Evolutionary conservation across 2,329 filamentous ascomycete genomes (phyloP), one percentile per base, ranked within the genome.

Genomic region (Sphaerulina musiva): DNA sequence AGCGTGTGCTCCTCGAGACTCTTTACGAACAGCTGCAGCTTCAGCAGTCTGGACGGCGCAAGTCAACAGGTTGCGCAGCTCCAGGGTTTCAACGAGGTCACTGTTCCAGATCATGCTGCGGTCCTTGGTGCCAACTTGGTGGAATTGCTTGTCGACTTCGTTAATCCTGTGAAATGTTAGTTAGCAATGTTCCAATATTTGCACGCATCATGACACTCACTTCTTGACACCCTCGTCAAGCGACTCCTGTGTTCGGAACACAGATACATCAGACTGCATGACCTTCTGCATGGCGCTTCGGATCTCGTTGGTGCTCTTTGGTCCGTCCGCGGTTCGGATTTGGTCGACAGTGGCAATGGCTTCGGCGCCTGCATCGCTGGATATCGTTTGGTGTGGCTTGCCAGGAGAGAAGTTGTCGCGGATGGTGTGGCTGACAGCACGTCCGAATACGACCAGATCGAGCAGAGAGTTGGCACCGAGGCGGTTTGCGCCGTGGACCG

Each of bases 101-200:
- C 88, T 90, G 84, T 97, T 97, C 92, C 92, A 97, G 79, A 97
- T 97, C 92, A 97, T 96, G 81, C 89, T 95, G 74, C 93, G 87
- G 75, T 97, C 92, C 83, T 95, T 95, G 77, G 89, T 96, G 69
- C 89, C 89, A 65, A 97, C 86, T 69, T 96, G 80, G 66, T 79
- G 75, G 76, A 87, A 97, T 67, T 78, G 80, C 66, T 81, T 74
- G 72, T 97, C 92, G 65, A 97, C 89, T 64, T 89, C 84, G 62
- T 76, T 83, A 73, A 97, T 93, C 79, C 66, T 69, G 43, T 3
- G 44, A 32, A 17, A 40, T 46, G 55, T 66, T 62, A 65, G 55
- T 66, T 62, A 66, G 60, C 46, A 14, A 38, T n/a, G 12, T 12
- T 20, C 6, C 36, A 31, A 17, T 31, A 11, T 32, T 10, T 3